phyloP scores from a whole-genome alignment of 2,329 filamentous ascomycete genomes.

The Botrytis byssoidea region DNA sequence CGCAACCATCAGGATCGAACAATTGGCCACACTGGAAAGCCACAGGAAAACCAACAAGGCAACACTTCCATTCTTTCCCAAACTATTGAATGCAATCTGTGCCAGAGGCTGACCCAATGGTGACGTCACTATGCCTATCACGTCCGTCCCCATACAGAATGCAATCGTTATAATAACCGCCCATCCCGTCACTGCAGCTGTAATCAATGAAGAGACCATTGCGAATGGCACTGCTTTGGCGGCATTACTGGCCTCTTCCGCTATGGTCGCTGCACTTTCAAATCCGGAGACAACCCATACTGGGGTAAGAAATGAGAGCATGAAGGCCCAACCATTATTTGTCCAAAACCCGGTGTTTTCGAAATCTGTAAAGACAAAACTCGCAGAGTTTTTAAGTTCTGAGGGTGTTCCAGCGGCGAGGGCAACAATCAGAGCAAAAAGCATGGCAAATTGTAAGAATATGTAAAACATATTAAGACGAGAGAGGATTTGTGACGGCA shows the following conservation, averaged over 20 bases:
- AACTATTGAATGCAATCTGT: slow-evolving; percentile 57
- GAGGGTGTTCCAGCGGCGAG: slow-evolving; percentile 35
- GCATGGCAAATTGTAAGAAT: slow-evolving; percentile 37
- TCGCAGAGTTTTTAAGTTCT: slow-evolving; percentile 33
- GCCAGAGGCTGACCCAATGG: slow-evolving; percentile 53
- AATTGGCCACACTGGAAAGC: slow-evolving; percentile 37
- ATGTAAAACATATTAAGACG: slow-evolving; percentile 38
- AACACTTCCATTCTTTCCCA: slow-evolving; percentile 52
- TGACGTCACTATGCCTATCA: slow-evolving; percentile 46
- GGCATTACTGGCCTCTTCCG: slow-evolving; percentile 38
- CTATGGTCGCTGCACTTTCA: slow-evolving; percentile 37
- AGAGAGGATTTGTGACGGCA: slow-evolving; percentile 32
- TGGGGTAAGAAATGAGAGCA: slow-evolving; percentile 37
- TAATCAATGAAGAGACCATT: slow-evolving; percentile 37
- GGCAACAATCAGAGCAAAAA: slow-evolving; percentile 35
- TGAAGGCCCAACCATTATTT: slow-evolving; percentile 38
- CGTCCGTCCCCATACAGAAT: slow-evolving; percentile 54
- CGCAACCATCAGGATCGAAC: slow-evolving; percentile 39
- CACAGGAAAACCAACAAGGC: slow-evolving; percentile 37
- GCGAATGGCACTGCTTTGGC: slow-evolving; percentile 39
- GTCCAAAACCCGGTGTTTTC: slow-evolving; percentile 38
- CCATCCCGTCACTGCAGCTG: slow-evolving; percentile 47
- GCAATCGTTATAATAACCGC: slow-evolving; percentile 58
- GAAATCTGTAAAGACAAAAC: slow-evolving; percentile 37
- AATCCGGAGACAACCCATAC: slow-evolving; percentile 40